Percentiles rank a stretch among this genome's conserved stretches.
Evolutionary conservation across 2,329 filamentous ascomycete genomes (phyloP).

Genomic region (Trichoderma arundinaceum): DNA sequence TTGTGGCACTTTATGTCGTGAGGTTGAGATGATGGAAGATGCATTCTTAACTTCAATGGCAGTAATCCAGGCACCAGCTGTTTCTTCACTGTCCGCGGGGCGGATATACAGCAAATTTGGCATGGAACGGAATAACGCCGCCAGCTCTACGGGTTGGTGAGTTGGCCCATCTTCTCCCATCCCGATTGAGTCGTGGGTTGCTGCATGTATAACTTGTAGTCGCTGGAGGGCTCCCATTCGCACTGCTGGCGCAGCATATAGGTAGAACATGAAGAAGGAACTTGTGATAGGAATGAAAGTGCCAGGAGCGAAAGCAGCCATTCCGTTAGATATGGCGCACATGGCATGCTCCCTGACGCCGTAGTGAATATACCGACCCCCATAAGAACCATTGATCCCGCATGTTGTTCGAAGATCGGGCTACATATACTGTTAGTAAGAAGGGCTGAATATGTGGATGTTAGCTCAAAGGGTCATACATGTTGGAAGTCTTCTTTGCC

Average conservation of each 20-base stretch:
- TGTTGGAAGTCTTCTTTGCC: constrained; percentile 24
- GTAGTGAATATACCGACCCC: constrained; percentile 63
- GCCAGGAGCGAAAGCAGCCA: constrained; percentile 61
- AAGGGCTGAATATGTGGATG: accelerated
- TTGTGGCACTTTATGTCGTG: constrained; percentile 48
- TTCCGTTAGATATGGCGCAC: constrained; percentile 61
- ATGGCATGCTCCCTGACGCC: constrained; percentile 68
- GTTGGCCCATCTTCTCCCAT: constrained; percentile 67
- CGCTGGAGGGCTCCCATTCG: constrained; percentile 64
- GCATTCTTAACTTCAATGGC: constrained; percentile 51
- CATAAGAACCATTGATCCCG: constrained; percentile 40
- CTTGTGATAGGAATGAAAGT: constrained; percentile 64
- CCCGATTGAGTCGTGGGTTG: constrained; percentile 66
- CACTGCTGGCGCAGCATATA: constrained; percentile 57
- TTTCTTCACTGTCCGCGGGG: constrained; percentile 64
- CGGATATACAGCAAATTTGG: constrained; percentile 66
- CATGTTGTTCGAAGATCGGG: constrained; percentile 7
- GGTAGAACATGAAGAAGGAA: constrained; percentile 68
- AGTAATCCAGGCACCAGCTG: constrained; percentile 58
- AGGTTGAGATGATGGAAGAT: constrained; percentile 55
- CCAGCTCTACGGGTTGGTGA: constrained; percentile 65
- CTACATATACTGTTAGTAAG: not conserved
- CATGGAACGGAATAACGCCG: constrained; percentile 65
- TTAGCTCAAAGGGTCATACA: not conserved
- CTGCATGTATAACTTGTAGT: constrained; percentile 63